Conservation (phyloP, 2,329 filamentous ascomycete genomes). For the Ceratocystis smalleyi region DNA sequence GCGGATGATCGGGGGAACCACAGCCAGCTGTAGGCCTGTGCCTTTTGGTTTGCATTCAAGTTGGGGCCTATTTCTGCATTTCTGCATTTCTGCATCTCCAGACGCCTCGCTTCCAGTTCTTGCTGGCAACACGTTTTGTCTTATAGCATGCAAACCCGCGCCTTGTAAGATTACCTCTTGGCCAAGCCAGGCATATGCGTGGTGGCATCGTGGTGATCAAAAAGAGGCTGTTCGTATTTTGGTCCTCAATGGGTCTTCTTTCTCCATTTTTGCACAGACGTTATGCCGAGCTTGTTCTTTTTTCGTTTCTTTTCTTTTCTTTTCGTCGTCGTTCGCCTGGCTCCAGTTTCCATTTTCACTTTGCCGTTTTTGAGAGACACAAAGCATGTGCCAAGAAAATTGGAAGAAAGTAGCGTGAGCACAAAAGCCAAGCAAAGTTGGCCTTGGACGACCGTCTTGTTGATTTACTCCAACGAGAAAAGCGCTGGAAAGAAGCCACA, state of each 20-base stretch:
- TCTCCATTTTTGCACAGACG: neutral
- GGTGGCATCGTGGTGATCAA: too few relatives aligned
- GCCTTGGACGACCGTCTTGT: neutral
- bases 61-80: neutral
- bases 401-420: neutral
- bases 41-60: neutral
- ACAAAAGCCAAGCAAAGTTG: neutral
- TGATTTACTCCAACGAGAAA: neutral
- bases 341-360: neutral
- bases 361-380: neutral
- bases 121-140: too few relatives aligned
- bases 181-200: too few relatives aligned
- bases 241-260: neutral
- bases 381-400: neutral
- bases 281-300: too few relatives aligned
- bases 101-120: too few relatives aligned
- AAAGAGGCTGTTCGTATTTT: too few relatives aligned
- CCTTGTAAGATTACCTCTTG: too few relatives aligned
- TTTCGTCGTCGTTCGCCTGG: neutral
- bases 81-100: too few relatives aligned
- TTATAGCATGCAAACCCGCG: too few relatives aligned
- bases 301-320: too few relatives aligned
- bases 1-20: neutral
- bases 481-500: neutral
- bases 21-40: neutral